phyloP scores from a whole-genome alignment of 176 grass and related monocot genomes.

The Stipa capillata region DNA sequence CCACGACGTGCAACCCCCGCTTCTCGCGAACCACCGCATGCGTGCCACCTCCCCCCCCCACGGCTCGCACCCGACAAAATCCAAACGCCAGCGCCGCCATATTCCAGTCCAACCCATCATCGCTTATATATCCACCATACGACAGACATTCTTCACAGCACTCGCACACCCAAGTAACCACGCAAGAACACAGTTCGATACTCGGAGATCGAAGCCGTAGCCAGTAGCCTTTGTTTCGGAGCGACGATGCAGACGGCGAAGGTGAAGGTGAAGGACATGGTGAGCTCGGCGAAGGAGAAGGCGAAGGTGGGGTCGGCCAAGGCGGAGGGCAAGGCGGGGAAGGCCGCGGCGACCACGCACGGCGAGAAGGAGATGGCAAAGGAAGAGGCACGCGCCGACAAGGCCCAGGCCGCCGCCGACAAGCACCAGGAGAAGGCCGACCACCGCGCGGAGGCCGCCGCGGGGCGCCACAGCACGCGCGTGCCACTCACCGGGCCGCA shows the following conservation, averaged over 20 bases:
- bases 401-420: conserved; percentile 43
- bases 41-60: not conserved
- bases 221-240: not conserved
- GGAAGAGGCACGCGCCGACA: conserved; percentile 31
- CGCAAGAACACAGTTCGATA: not conserved
- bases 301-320: conserved; percentile 35
- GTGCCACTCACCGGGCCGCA: not conserved
- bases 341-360: conserved; percentile 32
- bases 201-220: not conserved
- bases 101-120: not conserved
- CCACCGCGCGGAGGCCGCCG: conserved; percentile 24
- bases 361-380: conserved; percentile 37
- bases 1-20: conserved; percentile 3
- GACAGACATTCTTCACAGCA: too few relatives aligned
- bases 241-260: conserved; percentile 41
- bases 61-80: not conserved
- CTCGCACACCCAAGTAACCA: not conserved
- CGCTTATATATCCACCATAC: not conserved
- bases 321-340: conserved; percentile 29
- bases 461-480: not conserved
- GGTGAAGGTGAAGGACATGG: conserved; percentile 56
- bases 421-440: conserved; percentile 57
- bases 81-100: not conserved
- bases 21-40: not conserved
- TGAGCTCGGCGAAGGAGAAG: conserved; percentile 53